Evolutionary conservation across 352 stramenopile genomes (phyloP).

Genomic region (Globisporangium takayamanum): DNA sequence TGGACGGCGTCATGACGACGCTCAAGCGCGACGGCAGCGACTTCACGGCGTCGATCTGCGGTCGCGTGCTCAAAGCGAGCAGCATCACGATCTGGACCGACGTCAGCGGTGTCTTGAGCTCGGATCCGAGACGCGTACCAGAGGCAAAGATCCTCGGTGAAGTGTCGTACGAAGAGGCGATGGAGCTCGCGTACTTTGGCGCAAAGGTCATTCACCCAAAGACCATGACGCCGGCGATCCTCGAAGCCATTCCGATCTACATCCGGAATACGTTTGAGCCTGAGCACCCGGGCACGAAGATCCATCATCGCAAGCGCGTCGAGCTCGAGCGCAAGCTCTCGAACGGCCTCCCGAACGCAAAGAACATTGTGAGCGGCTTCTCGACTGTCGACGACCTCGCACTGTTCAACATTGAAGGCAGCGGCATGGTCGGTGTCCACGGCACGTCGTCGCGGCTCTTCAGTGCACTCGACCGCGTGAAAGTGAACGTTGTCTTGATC

Average conservation of each 20-base stretch:
- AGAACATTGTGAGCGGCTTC: conserved; percentile 85
- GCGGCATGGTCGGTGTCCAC: conserved; percentile 92
- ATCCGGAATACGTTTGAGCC: conserved; percentile 97
- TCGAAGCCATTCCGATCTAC: conserved; percentile 94
- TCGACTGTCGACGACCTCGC: conserved; percentile 93
- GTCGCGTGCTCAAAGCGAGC: conserved; percentile 84
- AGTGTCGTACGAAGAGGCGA: conserved; percentile 96
- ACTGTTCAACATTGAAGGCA: conserved; percentile 95
- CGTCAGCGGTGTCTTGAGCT: conserved; percentile 93
- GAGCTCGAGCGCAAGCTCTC: conserved; percentile 54
- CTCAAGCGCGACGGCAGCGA: conserved; percentile 96
- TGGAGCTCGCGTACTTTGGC: conserved; percentile 98
- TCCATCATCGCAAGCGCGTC: conserved; percentile 53
- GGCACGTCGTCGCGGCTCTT: conserved; percentile 92
- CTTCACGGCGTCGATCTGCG: conserved; percentile 97
- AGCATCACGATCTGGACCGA: conserved; percentile 97
- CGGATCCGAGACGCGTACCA: conserved; percentile 92
- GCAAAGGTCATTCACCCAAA: conserved; percentile 97
- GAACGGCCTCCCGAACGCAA: conserved; percentile 45
- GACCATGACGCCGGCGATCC: conserved; percentile 90
- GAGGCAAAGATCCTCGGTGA: conserved; percentile 87
- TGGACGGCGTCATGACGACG: conserved; percentile 93
- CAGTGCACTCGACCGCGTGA: conserved; percentile 86
- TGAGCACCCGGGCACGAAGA: conserved; percentile 71
- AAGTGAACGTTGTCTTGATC: conserved; percentile 94